phyloP scores from a whole-genome alignment of 495 filamentous ascomycete species.

The Copromyces sp. region DNA sequence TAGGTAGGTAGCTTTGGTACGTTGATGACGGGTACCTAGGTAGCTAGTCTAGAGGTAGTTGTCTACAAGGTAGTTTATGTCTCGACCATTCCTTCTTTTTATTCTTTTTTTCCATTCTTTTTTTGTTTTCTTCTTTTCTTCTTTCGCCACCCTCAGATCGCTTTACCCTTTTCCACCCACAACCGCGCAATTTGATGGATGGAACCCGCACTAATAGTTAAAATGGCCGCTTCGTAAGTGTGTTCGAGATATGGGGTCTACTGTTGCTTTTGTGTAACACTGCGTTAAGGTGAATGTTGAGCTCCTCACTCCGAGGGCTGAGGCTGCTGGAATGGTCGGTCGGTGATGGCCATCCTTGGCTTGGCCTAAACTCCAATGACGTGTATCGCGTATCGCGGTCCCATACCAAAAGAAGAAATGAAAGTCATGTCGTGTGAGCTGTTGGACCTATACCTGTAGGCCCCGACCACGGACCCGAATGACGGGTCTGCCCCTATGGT shows the following conservation, averaged over 20 bases:
- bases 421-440: neutral
- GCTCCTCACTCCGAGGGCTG: neutral
- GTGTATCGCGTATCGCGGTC: neutral
- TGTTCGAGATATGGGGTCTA: neutral
- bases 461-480: neutral
- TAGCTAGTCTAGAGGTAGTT: neutral
- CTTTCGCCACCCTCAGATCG: neutral
- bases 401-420: neutral
- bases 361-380: neutral
- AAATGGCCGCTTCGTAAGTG: neutral
- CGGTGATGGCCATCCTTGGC: neutral
- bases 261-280: neutral
- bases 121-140: neutral
- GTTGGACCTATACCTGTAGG: neutral
- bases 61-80: neutral
- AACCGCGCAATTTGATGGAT: neutral
- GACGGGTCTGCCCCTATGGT: neutral
- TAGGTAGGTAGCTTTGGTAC: neutral
- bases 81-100: neutral
- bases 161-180: neutral
- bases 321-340: neutral
- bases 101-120: neutral
- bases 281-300: neutral
- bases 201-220: neutral
- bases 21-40: neutral